A percentile compares a stretch with the other conserved stretches of the same genome.
phyloP scores from a whole-genome alignment of 179 eudicot species.

The Beta lomatogona region DNA sequence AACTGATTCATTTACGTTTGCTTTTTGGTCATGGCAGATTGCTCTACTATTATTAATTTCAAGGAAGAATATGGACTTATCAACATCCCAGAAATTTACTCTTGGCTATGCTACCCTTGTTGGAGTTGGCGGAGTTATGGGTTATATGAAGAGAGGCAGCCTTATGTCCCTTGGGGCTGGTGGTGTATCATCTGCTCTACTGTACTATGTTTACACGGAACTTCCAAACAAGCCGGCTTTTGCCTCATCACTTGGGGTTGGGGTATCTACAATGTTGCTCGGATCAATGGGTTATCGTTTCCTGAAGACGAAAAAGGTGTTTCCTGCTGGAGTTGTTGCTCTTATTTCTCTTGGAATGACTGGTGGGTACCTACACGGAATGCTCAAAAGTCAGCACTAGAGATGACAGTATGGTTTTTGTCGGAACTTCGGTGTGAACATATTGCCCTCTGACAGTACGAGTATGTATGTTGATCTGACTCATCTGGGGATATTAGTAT shows the following conservation, averaged over 20 bases:
- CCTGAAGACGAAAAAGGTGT: slow-evolving; percentile 65
- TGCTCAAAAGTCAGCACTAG: slow-evolving; percentile 54
- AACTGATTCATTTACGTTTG: slow-evolving; percentile 7
- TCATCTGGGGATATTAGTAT: not conserved
- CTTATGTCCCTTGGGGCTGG: slow-evolving; percentile 67
- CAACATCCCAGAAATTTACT: slow-evolving; percentile 44
- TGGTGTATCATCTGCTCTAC: slow-evolving; percentile 59
- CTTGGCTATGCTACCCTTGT: slow-evolving; percentile 43
- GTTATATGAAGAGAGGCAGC: slow-evolving; percentile 72
- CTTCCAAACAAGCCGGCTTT: slow-evolving; percentile 70
- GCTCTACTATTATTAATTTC: not conserved
- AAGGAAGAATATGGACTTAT: slow-evolving; percentile 34
- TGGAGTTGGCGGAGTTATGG: slow-evolving; percentile 76
- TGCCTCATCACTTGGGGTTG: slow-evolving; percentile 77
- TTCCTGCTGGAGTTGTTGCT: slow-evolving; percentile 86
- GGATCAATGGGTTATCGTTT: slow-evolving; percentile 79
- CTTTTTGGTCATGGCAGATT: slow-evolving; percentile 5
- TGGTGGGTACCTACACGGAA: slow-evolving; percentile 75
- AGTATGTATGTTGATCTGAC: not conserved
- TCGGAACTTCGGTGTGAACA: not conserved
- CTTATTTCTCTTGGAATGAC: slow-evolving; percentile 68
- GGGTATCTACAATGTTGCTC: slow-evolving; percentile 65
- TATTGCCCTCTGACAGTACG: not conserved
- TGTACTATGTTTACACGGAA: slow-evolving; percentile 57
- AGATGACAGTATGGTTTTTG: slow-evolving; percentile 39